Evolutionary conservation across 768 basidiomycete species (phyloP), one percentile per base, ranked within the genome.

Genomic region (Boletus rubropictus): DNA sequence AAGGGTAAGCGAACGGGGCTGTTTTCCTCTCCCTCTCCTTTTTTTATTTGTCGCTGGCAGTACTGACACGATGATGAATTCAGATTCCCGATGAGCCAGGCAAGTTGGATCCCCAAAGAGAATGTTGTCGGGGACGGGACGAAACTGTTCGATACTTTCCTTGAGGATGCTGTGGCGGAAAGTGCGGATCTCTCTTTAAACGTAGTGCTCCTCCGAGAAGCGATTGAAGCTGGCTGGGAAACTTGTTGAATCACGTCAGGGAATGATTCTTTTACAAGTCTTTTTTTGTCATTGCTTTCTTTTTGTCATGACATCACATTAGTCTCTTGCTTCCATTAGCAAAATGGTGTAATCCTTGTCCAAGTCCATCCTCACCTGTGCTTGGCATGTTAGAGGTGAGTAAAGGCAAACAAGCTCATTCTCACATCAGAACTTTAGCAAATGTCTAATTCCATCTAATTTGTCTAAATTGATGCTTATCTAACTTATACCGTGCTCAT

Each of bases 91-190:
- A 60, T 66, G 51, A 31, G 25, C 6, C 44, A 66, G 34, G 64
- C 64, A 14, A 58, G 39, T 3, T 66, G 64, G 64, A 60, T 67
- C 7, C 61, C 66, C 0, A 57, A 54, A 20, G 65, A 61, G 33
- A 65, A 61, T 21, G 24, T 65, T 15, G 21, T 52, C 2, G 57
- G 64, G 14, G 57, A 55, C 7, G 54, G 41, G 2, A 47, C 38
- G 3, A 38, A 17, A 12, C 0, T 68, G 14, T 54, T 58, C 18
- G 38, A 54, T 5, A 15, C 21, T 1, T 66, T 66, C 33, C 5
- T 48, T 5, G 39, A 46, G 33, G 50, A 59, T 11, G 66, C 60
- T 0, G 5, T 20, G 0, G 5, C 17, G 12, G 55, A 66, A 42
- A 61, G 58, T 7, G 42, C 35, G 1, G 39, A 68, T n/a, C 33